phyloP scores from a whole-genome alignment of 2,329 filamentous ascomycete genomes.

The Stemphylium lycopersici region DNA sequence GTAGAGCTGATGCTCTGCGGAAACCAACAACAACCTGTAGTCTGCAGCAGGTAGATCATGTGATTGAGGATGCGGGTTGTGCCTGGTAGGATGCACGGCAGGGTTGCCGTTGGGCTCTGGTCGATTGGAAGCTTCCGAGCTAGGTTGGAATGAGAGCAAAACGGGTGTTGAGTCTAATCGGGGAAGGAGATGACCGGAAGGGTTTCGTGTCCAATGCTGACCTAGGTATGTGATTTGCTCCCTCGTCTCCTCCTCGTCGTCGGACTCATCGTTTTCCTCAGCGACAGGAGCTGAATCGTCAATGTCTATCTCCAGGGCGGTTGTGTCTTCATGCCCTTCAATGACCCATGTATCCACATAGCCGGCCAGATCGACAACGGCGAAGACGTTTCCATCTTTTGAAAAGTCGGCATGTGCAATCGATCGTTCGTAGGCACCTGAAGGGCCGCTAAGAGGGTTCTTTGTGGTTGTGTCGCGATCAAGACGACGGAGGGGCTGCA shows the following conservation, averaged over 20 bases:
- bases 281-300: conserved; percentile 39
- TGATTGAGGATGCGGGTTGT: conserved; percentile 60
- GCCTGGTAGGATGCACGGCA: conserved; percentile 57
- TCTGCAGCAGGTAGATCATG: conserved; percentile 62
- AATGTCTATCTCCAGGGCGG: conserved; percentile 50
- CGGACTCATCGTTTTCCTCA: conserved; percentile 42
- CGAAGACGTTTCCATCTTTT: conserved; percentile 77
- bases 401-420: conserved; percentile 81
- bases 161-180: conserved; percentile 54
- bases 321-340: conserved; percentile 61
- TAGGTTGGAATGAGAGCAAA: conserved; percentile 55
- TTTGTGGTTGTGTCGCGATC: conserved; percentile 33
- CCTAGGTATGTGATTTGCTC: conserved; percentile 60
- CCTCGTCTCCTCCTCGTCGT: conserved; percentile 56
- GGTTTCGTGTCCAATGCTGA: conserved; percentile 77
- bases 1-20: conserved; percentile 70
- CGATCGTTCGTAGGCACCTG: conserved; percentile 77
- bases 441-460: conserved; percentile 63
- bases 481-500: conserved; percentile 49
- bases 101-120: conserved; percentile 53
- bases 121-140: conserved; percentile 20
- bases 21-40: conserved; percentile 65
- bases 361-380: conserved; percentile 79
- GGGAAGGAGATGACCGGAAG: conserved; percentile 61
- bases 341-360: conserved; percentile 87